Conservation (phyloP, 768 basidiomycete genomes). For the Collybia sordida region DNA sequence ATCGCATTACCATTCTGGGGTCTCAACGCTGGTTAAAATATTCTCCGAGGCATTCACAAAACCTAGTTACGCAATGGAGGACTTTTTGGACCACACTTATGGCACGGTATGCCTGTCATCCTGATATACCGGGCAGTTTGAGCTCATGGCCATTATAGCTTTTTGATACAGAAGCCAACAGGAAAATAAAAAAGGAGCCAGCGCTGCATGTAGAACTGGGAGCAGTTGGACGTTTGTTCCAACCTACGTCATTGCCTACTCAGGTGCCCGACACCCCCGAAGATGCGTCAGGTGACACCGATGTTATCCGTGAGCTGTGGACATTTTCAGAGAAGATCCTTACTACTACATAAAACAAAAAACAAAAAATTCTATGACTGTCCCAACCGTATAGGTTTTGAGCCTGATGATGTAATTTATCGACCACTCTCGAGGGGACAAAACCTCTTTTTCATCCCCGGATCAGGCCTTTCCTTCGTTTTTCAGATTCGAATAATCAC, state of each 20-base stretch:
- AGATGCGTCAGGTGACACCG: slow-evolving; percentile 10
- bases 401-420: too few species aligned
- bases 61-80: slow-evolving; percentile 85
- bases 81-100: slow-evolving; percentile 95
- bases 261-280: neutral
- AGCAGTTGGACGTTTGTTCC: slow-evolving; percentile 28
- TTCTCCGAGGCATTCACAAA: slow-evolving; percentile 95
- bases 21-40: slow-evolving; percentile 86
- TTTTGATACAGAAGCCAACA: slow-evolving; percentile 78
- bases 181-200: slow-evolving; percentile 81
- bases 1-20: slow-evolving; percentile 80
- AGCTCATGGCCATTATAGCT: slow-evolving; percentile 47
- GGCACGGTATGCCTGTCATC: slow-evolving; percentile 55
- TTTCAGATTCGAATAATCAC: too few species aligned
- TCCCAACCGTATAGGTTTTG: too few species aligned
- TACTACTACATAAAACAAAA: too few species aligned
- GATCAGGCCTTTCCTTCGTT: too few species aligned
- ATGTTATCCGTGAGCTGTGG: slow-evolving; percentile 50
- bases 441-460: too few species aligned
- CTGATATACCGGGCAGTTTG: slow-evolving; percentile 1
- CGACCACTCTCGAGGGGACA: too few species aligned
- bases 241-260: neutral
- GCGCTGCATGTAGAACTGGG: slow-evolving; percentile 47
- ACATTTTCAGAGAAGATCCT: slow-evolving; percentile 28
- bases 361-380: too few species aligned